Conservation (phyloP, 305 asterid species). For the Rubia tinctorum region DNA sequence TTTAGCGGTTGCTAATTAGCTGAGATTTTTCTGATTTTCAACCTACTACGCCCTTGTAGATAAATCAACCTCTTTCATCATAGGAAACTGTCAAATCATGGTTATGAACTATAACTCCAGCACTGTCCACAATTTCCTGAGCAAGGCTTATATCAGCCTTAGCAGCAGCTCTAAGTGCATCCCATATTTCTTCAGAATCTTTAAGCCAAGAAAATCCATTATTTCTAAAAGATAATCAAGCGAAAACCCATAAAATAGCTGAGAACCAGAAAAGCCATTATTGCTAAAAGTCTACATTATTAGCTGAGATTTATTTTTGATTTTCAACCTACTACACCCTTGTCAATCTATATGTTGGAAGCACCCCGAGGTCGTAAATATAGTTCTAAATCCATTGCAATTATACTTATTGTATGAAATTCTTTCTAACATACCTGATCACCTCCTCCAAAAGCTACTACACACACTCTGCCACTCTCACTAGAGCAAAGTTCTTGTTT, state of each 20-base stretch:
- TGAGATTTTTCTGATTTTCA: neutral
- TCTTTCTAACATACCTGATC: neutral
- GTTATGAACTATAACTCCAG: constrained; percentile 63
- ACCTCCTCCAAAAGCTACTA: neutral
- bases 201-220: neutral
- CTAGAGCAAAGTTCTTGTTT: too few species aligned
- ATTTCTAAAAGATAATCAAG: neutral
- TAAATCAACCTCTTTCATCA: constrained; percentile 59
- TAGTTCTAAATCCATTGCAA: neutral
- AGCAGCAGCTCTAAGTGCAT: constrained; percentile 79
- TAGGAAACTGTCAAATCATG: constrained; percentile 73
- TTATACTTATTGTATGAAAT: neutral
- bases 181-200: constrained; percentile 63
- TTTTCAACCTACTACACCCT: neutral
- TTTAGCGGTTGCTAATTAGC: neutral
- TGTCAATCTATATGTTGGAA: neutral
- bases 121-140: constrained; percentile 58
- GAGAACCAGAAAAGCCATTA: too few species aligned
- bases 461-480: too few species aligned
- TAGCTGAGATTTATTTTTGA: too few species aligned
- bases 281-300: too few species aligned
- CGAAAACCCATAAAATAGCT: neutral
- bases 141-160: constrained; percentile 62
- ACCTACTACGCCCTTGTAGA: too few species aligned
- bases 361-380: neutral